These are phyloP conservation scores for Musa troglodytarum DNA, from an alignment of 176 grass and related monocot species.

Conservation along the genomic window DNA sequence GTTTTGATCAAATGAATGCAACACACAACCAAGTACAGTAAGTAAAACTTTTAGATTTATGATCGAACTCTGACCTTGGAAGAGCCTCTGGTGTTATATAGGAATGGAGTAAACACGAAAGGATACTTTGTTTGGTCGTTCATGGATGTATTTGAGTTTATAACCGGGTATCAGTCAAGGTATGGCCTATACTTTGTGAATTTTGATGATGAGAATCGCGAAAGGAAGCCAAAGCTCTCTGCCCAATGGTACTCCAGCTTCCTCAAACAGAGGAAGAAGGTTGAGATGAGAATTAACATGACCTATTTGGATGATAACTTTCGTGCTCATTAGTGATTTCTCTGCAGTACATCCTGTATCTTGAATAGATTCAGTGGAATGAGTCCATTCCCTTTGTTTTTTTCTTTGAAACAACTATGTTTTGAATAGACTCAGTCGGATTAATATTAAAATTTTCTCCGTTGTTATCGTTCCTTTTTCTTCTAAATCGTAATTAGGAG, in stretches of 20 bases:
- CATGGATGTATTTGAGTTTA: conserved; percentile 50
- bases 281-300: conserved; percentile 6
- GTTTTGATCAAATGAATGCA: not conserved
- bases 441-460: too few species aligned
- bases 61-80: not conserved
- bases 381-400: too few species aligned
- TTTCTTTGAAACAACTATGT: too few species aligned
- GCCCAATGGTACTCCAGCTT: conserved; percentile 51
- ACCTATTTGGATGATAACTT: not conserved
- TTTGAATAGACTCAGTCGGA: too few species aligned
- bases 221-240: conserved; percentile 41
- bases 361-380: not conserved
- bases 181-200: conserved; percentile 40
- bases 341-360: not conserved
- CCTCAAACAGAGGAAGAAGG: conserved; percentile 27
- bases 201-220: conserved; percentile 29
- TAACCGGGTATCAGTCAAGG: conserved; percentile 27
- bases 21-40: not conserved
- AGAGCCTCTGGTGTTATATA: conserved; percentile 4
- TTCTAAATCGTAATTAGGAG: too few species aligned
- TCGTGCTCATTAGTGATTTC: not conserved
- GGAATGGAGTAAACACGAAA: conserved; percentile 50
- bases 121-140: conserved; percentile 78
- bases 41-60: not conserved
- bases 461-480: too few species aligned